Base-by-base conservation (phyloP, 2,329 filamentous ascomycete species). In the Penicillium sp. region DNA sequence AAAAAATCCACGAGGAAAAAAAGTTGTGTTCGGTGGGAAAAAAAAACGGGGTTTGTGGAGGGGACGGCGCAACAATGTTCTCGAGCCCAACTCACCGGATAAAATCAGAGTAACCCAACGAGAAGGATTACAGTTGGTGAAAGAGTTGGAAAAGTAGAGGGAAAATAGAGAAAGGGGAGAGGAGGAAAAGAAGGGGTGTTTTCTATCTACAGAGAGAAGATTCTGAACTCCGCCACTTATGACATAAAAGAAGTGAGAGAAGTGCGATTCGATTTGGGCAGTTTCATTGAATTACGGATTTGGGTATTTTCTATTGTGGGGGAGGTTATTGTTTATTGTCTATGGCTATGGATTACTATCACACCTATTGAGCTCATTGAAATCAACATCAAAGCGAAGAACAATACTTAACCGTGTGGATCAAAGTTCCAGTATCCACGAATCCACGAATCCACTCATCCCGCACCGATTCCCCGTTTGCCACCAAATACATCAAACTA, bases 11-110 rank as follows among this genome's bases (percentile, higher is more conserved):
- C 23, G 18, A 42, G 23, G 48, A 45, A 54, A 55, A 56, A 57
- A 62, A 58, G 49, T 54, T 52, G 47, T 57, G n/a, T 57, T 50
- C 48, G 57, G 53, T 49, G 54, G 52, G 56, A 59, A 55, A 56
- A 54, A 53, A 54, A 53, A 52, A 51, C 51, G 54, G 52, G 48
- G 27, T 50, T 52, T 54, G 56, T 51, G 49, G 54, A 51, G n/a
- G 45, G n/a, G 45, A 41, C 40, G 35, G 42, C 23, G 44, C 24
- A 54, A 49, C 15, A 45, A 6, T 13, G n/a, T 15, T 25, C 15
- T 20, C 8, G 9, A 37, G 33, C 33, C 33, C 18, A 37, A 37
- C 33, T 37, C 9, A 37, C 33, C 33, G 18, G 3, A 15, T 20
- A 3, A 10, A 37, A 37, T 20, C 10, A 29, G 18, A 40, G 38